phyloP scores from a whole-genome alignment of 2,329 filamentous ascomycete genomes.

The Fusarium sp. region DNA sequence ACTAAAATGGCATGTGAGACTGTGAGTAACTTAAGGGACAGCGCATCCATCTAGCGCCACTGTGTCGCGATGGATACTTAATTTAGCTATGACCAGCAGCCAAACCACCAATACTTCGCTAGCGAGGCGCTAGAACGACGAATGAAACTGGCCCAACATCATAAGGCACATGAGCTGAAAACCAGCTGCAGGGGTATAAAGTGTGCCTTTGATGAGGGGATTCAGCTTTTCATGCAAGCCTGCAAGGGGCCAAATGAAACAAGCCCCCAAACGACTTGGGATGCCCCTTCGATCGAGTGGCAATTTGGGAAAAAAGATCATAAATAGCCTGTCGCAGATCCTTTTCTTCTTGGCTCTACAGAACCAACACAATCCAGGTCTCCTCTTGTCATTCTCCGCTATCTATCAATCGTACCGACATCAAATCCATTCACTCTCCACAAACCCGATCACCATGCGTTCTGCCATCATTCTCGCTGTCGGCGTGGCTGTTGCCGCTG shows the following conservation, averaged over 20 bases:
- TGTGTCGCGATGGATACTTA: background rate
- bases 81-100: background rate
- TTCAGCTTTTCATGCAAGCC: background rate
- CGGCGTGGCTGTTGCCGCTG: slow-evolving; percentile 26
- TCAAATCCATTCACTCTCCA: background rate
- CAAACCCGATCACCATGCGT: slow-evolving; percentile 13
- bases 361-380: background rate
- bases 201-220: background rate
- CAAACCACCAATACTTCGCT: background rate
- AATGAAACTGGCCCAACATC: background rate
- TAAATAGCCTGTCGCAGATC: background rate
- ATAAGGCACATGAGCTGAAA: background rate
- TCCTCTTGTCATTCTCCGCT: background rate
- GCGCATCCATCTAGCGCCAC: background rate
- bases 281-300: background rate
- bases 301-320: background rate
- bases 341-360: background rate
- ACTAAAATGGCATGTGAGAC: background rate
- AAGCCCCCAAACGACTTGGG: background rate
- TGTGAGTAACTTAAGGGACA: background rate
- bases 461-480: slow-evolving; percentile 30
- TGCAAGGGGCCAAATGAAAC: background rate
- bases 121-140: background rate
- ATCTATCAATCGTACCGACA: too few relatives aligned
- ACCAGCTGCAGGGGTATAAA: background rate